phyloP scores from a whole-genome alignment of 768 basidiomycete genomes.

The Phlebiopsis gigantea region DNA sequence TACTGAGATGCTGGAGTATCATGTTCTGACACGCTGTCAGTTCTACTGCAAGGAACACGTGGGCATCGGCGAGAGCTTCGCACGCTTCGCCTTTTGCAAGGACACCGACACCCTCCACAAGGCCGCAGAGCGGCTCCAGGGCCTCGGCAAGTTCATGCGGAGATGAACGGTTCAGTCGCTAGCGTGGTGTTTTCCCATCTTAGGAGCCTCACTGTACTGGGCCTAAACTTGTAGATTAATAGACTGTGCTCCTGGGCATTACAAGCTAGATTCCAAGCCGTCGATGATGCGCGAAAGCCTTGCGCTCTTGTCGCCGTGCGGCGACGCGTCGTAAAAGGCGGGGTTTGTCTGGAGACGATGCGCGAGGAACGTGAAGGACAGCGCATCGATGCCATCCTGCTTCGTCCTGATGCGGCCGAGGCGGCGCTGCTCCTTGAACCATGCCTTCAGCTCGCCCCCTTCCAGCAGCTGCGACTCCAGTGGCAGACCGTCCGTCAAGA shows the following conservation, averaged over 20 bases:
- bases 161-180: background rate
- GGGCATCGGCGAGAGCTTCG: conserved; percentile 79
- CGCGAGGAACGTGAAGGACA: conserved; percentile 80
- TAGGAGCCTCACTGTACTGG: background rate
- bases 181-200: too few relatives aligned
- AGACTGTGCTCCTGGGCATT: background rate
- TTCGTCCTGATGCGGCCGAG: conserved; percentile 39
- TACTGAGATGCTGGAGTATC: background rate
- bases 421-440: conserved; percentile 39
- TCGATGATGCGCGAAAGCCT: conserved; percentile 72
- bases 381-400: conserved; percentile 67
- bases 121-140: conserved; percentile 80
- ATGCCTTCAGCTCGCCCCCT: conserved; percentile 39
- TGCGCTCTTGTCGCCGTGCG: conserved; percentile 38
- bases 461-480: conserved; percentile 76
- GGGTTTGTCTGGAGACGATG: conserved; percentile 74
- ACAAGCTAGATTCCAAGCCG: conserved; percentile 25
- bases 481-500: conserved; percentile 84
- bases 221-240: conserved; percentile 1
- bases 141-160: conserved; percentile 59
- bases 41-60: conserved; percentile 92
- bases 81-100: conserved; percentile 94
- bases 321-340: conserved; percentile 66
- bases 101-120: conserved; percentile 76
- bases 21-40: conserved; percentile 32